Conservation (phyloP, 768 basidiomycete genomes). For the Lyophyllum semitale region DNA sequence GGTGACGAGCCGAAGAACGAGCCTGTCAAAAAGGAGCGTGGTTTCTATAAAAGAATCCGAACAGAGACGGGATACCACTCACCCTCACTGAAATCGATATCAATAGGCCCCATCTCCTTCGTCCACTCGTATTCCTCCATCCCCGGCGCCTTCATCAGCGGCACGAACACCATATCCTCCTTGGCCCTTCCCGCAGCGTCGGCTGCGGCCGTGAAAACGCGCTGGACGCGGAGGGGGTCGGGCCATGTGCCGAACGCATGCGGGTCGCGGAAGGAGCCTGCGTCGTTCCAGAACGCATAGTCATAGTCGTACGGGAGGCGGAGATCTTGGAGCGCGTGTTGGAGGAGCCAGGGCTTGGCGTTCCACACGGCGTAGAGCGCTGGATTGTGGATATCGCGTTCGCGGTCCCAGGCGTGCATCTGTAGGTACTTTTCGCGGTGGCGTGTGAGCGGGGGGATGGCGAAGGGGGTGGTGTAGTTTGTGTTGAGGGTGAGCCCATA, state of each 20-base stretch:
- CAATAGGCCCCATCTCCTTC: conserved; percentile 50
- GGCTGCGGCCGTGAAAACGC: conserved; percentile 30
- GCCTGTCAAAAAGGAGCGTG: conserved; percentile 30
- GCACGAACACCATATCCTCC: conserved; percentile 54
- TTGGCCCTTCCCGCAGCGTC: conserved; percentile 2
- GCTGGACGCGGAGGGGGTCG: conserved; percentile 36
- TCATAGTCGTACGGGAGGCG: conserved; percentile 35
- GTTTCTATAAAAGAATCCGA: background rate
- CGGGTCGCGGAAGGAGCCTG: conserved; percentile 48
- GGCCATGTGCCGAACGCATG: conserved; percentile 55
- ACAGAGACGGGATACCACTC: conserved; percentile 1
- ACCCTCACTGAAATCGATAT: conserved; percentile 56
- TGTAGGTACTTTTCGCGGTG: conserved; percentile 34
- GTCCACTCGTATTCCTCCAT: conserved; percentile 35
- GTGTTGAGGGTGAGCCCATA: conserved; percentile 13
- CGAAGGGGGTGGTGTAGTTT: conserved; percentile 45
- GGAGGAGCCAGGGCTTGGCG: conserved; percentile 52
- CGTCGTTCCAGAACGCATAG: conserved; percentile 62
- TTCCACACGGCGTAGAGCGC: conserved; percentile 60
- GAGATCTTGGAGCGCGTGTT: conserved; percentile 36
- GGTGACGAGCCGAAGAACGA: conserved; percentile 60
- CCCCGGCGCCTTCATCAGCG: conserved; percentile 38
- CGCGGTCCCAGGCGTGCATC: conserved; percentile 49
- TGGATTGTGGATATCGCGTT: conserved; percentile 41
- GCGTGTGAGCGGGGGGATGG: conserved; percentile 44